A percentile compares a stretch with the other conserved stretches of the same genome.
Evolutionary conservation across 352 stramenopile genomes (phyloP).

Genomic region (Phytophthora podocarpi): DNA sequence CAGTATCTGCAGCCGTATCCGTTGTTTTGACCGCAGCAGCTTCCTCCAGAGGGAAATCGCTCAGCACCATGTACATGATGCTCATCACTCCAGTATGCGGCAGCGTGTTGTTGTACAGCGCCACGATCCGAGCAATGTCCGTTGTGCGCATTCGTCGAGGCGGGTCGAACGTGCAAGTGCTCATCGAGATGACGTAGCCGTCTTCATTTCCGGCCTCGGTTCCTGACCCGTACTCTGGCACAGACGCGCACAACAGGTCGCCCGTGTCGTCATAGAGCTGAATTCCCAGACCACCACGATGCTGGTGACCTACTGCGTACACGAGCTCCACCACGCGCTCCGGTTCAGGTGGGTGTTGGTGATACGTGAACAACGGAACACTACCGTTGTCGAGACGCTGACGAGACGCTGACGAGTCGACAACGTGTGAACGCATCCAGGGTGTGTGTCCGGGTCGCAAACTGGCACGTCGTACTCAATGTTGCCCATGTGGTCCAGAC

Average conservation of each 20-base stretch:
- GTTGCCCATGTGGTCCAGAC: slow-evolving; percentile 66
- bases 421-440: slow-evolving; percentile 80
- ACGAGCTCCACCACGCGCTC: slow-evolving; percentile 76
- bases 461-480: slow-evolving; percentile 80
- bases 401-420: slow-evolving; percentile 65
- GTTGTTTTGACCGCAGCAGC: slow-evolving; percentile 12
- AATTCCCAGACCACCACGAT: slow-evolving; percentile 74
- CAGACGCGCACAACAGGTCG: slow-evolving; percentile 68
- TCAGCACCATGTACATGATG: slow-evolving; percentile 77
- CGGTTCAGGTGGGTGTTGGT: slow-evolving; percentile 26
- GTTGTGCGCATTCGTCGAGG: slow-evolving; percentile 70
- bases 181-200: slow-evolving; percentile 77
- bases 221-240: slow-evolving; percentile 69
- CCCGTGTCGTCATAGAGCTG: slow-evolving; percentile 77
- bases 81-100: slow-evolving; percentile 82
- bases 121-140: slow-evolving; percentile 74
- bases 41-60: slow-evolving; percentile 48
- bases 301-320: slow-evolving; percentile 81
- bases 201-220: slow-evolving; percentile 66
- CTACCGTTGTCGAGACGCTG: slow-evolving; percentile 58
- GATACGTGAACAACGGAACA: slow-evolving; percentile 28
- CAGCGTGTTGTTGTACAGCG: slow-evolving; percentile 83
- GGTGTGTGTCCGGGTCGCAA: slow-evolving; percentile 67
- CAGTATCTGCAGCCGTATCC: slow-evolving; percentile 1
- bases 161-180: slow-evolving; percentile 75